Evolutionary conservation across 1,284 basidiomycete genomes (phyloP), one percentile per base, ranked within the genome.

Genomic region (Ceratorhiza oryzae-sativae): DNA sequence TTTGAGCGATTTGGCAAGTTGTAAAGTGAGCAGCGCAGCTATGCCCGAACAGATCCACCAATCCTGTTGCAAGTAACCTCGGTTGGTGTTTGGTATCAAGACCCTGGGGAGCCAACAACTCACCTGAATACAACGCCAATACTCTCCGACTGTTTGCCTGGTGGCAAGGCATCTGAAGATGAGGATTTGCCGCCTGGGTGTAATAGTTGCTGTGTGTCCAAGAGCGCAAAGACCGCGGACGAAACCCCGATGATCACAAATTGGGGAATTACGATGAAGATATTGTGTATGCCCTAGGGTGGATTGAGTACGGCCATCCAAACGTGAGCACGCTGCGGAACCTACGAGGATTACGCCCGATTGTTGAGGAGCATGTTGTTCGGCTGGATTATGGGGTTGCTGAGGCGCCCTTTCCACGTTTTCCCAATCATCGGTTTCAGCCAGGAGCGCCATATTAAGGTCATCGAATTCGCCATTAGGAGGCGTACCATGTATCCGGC

Each of bases 331-430:
- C 59, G n/a, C 59, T 56, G 48, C 32, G 53, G 58, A 45, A 80
- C 90, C 74, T 76, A 94, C 92, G 70, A 97, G 82, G 72, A 97
- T 95, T 34, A 93, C 89, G 20, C 95, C 95, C 0, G 94, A 92
- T 79, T 94, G 94, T 23, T 88, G 65, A 36, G 65, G 65, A 5
- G 49, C 65, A 13, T 42, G 36, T 9, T 68, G 49, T 15, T 51
- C 25, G 12, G 49, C 23, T 20, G 51, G 39, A 32, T 41, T 18
- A 9, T 9, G 8, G 39, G 58, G 39, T 12, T 36, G 39, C 27
- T 42, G 58, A 18, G 62, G 48, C 13, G 49, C 36, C 4, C 65
- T 34, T 41, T 68, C 51, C 10, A 58, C 51, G 25, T 55, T 55
- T 45, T 68, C 65, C 65, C 65, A 68, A 53, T 68, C 65, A 30